These are phyloP conservation scores for Psophocarpus tetragonolobus DNA, from an alignment of 306 rosid genomes.

Conservation along the genomic window DNA sequence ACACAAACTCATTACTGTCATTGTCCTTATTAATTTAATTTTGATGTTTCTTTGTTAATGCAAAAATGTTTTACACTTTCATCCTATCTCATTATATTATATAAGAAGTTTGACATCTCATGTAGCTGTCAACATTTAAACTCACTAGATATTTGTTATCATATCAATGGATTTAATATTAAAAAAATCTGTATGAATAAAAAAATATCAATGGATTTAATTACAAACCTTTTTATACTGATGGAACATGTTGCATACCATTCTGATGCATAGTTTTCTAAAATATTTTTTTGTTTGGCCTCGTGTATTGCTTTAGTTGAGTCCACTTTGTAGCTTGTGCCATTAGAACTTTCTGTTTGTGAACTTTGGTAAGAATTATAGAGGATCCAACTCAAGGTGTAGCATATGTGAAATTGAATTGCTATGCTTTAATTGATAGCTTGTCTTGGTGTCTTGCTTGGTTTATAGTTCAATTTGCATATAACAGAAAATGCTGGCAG, in stretches of 20 bases:
- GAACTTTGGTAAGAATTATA: too few species aligned
- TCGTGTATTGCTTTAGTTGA: not conserved
- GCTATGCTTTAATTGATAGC: not conserved
- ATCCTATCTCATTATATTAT: not conserved
- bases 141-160: not conserved
- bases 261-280: slow-evolving; percentile 12
- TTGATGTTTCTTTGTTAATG: not conserved
- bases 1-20: not conserved
- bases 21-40: not conserved
- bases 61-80: not conserved
- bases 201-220: not conserved
- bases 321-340: slow-evolving; percentile 19
- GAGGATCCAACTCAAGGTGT: not conserved
- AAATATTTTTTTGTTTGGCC: not conserved
- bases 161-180: slow-evolving; percentile 1
- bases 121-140: not conserved
- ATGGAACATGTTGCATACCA: slow-evolving; percentile 1
- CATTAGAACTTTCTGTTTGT: too few species aligned
- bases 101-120: slow-evolving; percentile 1
- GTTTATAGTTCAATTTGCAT: slow-evolving; percentile 8
- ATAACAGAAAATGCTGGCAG: not conserved
- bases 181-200: too few species aligned
- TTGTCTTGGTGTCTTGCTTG: not conserved
- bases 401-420: not conserved
- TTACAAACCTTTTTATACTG: not conserved